phyloP scores from a whole-genome alignment of 495 filamentous ascomycete genomes.

The Xylaria intraflava region DNA sequence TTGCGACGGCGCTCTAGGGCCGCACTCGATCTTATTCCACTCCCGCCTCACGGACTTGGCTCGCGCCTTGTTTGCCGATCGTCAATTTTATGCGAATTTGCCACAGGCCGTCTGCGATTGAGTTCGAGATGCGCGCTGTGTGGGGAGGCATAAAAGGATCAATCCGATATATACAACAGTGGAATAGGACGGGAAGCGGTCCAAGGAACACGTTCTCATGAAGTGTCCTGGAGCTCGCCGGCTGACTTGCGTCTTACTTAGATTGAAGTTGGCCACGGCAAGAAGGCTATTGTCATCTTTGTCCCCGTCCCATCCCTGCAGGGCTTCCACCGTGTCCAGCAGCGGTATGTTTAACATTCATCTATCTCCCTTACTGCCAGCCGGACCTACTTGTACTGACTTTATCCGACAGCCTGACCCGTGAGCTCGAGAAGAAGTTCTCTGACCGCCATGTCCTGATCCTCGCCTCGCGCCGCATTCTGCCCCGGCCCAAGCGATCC shows the following conservation, averaged over 20 bases:
- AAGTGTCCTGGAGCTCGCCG: conserved; percentile 54
- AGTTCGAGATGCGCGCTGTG: conserved; percentile 9
- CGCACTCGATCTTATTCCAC: conserved; percentile 38
- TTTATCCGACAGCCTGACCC: conserved; percentile 69
- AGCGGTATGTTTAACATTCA: conserved; percentile 63
- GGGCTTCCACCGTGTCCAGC: conserved; percentile 97
- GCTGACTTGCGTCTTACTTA: conserved; percentile 61
- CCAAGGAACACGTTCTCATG: conserved; percentile 39
- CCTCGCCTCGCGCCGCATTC: conserved; percentile 96
- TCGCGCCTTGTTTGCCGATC: conserved; percentile 16
- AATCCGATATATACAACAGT: conserved; percentile 30
- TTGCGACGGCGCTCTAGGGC: conserved; percentile 17
- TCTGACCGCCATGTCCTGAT: conserved; percentile 99
- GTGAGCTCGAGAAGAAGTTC: conserved; percentile 99
- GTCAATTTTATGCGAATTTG: conserved; percentile 7
- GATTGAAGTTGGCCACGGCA: conserved; percentile 99
- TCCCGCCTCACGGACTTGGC: conserved; percentile 13
- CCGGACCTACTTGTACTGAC: conserved; percentile 17
- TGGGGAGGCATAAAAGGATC: conserved; percentile 24
- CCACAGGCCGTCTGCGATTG: conserved; percentile 14
- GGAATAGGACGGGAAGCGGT: conserved; percentile 69
- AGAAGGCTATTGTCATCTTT: conserved; percentile 99
- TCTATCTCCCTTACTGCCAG: background rate
- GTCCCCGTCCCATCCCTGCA: conserved; percentile 94
- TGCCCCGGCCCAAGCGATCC: conserved; percentile 94